Conservation (phyloP, 805 yeast species). For the Ogataea paraovalis region DNA sequence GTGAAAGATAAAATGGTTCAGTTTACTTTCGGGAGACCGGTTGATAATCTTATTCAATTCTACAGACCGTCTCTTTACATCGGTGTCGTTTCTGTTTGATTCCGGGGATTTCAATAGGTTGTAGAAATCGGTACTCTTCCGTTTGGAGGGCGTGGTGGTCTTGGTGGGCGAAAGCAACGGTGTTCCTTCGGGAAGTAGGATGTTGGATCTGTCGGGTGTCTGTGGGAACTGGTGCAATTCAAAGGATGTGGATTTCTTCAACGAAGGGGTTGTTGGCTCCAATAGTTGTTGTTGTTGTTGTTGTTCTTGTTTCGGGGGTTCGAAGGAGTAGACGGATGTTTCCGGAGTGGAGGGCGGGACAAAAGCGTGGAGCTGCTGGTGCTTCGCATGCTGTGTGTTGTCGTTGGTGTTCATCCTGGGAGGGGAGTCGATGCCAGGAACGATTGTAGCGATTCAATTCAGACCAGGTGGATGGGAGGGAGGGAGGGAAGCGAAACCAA, state of each 20-base stretch:
- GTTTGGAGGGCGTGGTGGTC: conserved; percentile 28
- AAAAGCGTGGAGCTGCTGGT: not conserved
- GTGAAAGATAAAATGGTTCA: conserved; percentile 25
- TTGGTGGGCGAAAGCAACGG: conserved; percentile 33
- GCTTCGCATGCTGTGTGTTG: not conserved
- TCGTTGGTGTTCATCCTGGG: not conserved
- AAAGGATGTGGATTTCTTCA: conserved; percentile 17
- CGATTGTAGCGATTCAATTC: no score
- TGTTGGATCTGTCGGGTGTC: conserved; percentile 31
- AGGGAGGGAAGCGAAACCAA: no score
- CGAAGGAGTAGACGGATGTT: not conserved
- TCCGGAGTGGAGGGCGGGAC: not conserved
- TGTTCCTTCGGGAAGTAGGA: conserved; percentile 27
- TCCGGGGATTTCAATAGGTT: conserved; percentile 35
- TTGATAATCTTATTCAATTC: conserved; percentile 30
- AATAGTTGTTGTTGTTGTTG: conserved; percentile 1
- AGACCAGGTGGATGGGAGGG: no score
- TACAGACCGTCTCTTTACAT: conserved; percentile 29
- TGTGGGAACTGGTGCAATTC: conserved; percentile 22
- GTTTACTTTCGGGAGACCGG: conserved; percentile 21
- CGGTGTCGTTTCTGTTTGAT: conserved; percentile 14
- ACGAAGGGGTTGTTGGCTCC: conserved; percentile 26
- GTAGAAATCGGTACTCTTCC: conserved; percentile 34
- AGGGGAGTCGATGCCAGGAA: no score
- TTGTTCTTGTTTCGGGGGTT: not conserved